phyloP scores from a whole-genome alignment of 345 rosid species.

The Heritiera littoralis region DNA sequence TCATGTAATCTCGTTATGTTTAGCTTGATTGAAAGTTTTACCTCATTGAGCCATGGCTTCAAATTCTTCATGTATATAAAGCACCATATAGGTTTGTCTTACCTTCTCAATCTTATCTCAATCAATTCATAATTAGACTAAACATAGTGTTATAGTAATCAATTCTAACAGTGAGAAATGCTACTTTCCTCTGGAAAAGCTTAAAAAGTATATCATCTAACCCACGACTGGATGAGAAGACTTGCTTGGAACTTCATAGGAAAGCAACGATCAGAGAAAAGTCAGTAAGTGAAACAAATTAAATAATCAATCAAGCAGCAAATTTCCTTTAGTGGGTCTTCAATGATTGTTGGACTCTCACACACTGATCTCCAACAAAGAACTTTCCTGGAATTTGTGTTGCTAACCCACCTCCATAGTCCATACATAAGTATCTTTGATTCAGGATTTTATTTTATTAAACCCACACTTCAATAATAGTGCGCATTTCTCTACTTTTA shows the following conservation, averaged over 20 bases:
- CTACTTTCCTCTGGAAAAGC: background rate
- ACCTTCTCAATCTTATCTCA: slow-evolving; percentile 1
- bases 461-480: background rate
- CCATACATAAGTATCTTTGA: background rate
- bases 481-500: background rate
- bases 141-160: too few relatives aligned
- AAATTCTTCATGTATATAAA: background rate
- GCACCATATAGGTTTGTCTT: background rate
- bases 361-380: background rate
- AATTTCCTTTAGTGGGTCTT: background rate
- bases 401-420: background rate
- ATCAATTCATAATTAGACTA: background rate
- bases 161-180: background rate
- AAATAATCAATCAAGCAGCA: background rate
- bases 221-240: background rate
- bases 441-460: background rate
- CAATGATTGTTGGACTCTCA: slow-evolving; percentile 1
- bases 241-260: slow-evolving; percentile 8
- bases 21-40: too few relatives aligned
- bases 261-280: background rate
- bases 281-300: background rate
- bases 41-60: background rate
- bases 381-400: slow-evolving; percentile 13
- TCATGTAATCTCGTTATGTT: too few relatives aligned
- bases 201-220: background rate